Conservation (phyloP, 1,284 basidiomycete genomes). For the Microbotryum intermedium region DNA sequence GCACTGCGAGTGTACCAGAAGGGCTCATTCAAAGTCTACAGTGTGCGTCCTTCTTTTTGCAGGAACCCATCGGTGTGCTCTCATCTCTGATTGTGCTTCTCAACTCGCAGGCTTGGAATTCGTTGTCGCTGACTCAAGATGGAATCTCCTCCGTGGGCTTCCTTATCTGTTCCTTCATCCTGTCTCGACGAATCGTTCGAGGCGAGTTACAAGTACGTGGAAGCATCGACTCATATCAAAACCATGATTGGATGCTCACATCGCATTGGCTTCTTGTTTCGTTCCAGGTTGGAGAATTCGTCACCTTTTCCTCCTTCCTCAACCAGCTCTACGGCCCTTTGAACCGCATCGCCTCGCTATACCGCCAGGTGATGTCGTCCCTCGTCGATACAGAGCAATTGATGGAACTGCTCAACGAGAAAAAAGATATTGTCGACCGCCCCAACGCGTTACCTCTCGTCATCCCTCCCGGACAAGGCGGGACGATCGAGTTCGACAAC, state of each 20-base stretch:
- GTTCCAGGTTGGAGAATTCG: conserved; percentile 32
- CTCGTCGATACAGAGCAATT: conserved; percentile 70
- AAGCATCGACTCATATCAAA: no score
- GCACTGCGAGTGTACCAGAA: conserved; percentile 68
- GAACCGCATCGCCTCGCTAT: conserved; percentile 53
- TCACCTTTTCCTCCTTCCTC: conserved; percentile 61
- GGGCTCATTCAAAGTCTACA: conserved; percentile 49
- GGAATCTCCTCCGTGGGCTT: conserved; percentile 65
- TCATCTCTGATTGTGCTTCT: no score
- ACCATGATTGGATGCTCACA: conserved; percentile 63
- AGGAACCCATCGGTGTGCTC: background rate
- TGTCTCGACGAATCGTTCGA: conserved; percentile 55
- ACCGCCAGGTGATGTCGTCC: conserved; percentile 20
- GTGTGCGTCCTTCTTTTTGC: conserved; percentile 38
- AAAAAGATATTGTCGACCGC: conserved; percentile 70
- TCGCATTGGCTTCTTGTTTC: conserved; percentile 50
- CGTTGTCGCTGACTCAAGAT: conserved; percentile 45
- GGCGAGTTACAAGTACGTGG: conserved; percentile 37
- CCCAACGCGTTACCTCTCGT: conserved; percentile 64
- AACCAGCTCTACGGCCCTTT: conserved; percentile 59
- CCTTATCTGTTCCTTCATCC: conserved; percentile 65
- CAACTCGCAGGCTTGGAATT: conserved; percentile 17
- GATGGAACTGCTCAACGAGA: conserved; percentile 60
- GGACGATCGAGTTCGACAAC: conserved; percentile 68
- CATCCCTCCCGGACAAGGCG: conserved; percentile 48